Evolutionary conservation across 805 yeast species (phyloP), one percentile per base, ranked within the genome.

Genomic region (Cyberlindnera amylophila): DNA sequence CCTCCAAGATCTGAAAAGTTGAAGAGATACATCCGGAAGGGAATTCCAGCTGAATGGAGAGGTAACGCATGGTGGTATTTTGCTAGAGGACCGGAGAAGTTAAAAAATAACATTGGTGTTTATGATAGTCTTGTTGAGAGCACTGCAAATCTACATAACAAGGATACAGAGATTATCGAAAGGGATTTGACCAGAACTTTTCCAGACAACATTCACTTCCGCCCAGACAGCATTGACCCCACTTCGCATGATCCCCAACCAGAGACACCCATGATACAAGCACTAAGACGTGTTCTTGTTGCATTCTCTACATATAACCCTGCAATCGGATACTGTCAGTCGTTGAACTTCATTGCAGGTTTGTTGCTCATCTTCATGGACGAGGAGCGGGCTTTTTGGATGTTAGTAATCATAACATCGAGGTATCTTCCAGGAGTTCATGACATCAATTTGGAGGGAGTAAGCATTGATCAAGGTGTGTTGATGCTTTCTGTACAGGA

Each of bases 21-120:
- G 49, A 83, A 85, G 56, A 74, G 95, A 45, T 82, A 86, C 55
- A 78, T 93, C 11, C 74, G 97, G 42, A 86, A 86, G 59, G 99
- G 99, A 11, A 82, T 91, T 10, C 98, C 99, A 0, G 90, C 96
- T 0, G 96, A 88, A 59, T 91, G 96, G 97, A 70, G 99, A 51
- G 99, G 99, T 1, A 77, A 78, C 51, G 96, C 97, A 0, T 91
- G 99, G 99, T 91, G 93, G 72, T 82, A 80, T 68, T 91, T 86
- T 62, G 95, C 96, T 8, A 81, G 81, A 19, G 99, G 98, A 3
- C 74, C 80, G 42, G 93, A 86, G 40, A 74, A 73, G 51, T 63
- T 88, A 43, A 79, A 75, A 51, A 77, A 79, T 31, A 79, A 90
- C 57, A 67, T 67, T 13, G 96, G 95, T 1, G 73, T 86, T 2